Evolutionary conservation across 2,329 filamentous ascomycete species (phyloP).

Genomic region (Sporothrix pseudoabietina): DNA sequence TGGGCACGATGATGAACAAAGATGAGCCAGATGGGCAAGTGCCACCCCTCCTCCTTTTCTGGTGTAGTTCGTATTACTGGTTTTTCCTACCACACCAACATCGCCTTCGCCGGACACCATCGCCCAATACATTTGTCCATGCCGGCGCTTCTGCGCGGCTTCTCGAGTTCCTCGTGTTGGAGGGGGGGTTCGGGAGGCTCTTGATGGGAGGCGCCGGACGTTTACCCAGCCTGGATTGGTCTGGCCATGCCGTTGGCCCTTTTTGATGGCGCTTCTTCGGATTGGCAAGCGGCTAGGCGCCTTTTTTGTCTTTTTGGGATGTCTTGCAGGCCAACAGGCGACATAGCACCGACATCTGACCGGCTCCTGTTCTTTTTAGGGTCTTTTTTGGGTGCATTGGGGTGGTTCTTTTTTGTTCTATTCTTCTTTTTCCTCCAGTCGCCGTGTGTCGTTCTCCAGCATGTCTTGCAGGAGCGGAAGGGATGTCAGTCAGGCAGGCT

Average conservation of each 20-base stretch:
- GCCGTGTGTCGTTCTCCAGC: neutral
- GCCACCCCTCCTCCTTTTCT: neutral
- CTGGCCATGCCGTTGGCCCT: slow-evolving; percentile 18
- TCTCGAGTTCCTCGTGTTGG: neutral
- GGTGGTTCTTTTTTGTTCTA: neutral
- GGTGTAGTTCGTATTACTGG: neutral
- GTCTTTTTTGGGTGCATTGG: neutral
- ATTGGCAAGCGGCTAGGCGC: slow-evolving; percentile 28
- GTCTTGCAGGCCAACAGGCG: neutral
- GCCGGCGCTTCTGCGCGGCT: slow-evolving; percentile 22
- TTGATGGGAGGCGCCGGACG: slow-evolving; percentile 7
- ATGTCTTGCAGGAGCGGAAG: neutral
- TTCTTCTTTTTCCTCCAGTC: neutral
- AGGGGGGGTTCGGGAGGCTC: neutral
- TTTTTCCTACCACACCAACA: neutral
- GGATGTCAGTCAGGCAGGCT: neutral
- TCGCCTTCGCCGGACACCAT: slow-evolving; percentile 13
- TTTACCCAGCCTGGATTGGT: slow-evolving; percentile 18
- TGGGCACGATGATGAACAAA: neutral
- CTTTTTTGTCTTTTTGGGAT: neutral
- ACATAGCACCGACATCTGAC: slow-evolving; percentile 30
- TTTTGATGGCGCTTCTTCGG: slow-evolving; percentile 30
- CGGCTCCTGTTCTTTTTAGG: slow-evolving; percentile 16
- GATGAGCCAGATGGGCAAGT: neutral
- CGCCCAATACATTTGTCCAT: neutral